Evolutionary conservation across 345 rosid genomes (phyloP).

Genomic region (Melastoma malabathricum): DNA sequence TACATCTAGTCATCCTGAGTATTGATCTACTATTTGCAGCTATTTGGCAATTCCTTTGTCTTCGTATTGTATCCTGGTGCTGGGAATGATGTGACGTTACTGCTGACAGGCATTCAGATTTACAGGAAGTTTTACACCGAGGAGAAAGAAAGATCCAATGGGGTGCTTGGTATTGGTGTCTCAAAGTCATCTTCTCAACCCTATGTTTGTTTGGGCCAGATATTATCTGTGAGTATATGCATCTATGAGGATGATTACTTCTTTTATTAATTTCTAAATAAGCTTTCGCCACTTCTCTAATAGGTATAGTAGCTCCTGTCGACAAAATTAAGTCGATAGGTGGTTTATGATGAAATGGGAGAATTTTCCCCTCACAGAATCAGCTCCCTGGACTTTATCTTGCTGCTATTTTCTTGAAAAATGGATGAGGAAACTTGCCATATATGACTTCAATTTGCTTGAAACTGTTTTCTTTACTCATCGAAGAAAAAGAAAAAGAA

Average conservation of each 20-base stretch:
- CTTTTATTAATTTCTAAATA: constrained; percentile 1
- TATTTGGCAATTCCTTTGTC: neutral
- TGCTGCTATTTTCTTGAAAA: no score
- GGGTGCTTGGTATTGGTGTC: constrained; percentile 52
- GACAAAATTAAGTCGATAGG: no score
- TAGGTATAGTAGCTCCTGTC: no score
- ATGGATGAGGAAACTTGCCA: no score
- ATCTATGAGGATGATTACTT: neutral
- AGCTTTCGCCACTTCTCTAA: neutral
- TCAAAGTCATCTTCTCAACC: constrained; percentile 43
- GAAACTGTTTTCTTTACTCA: no score
- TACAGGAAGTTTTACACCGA: constrained; percentile 57
- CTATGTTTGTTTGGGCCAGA: constrained; percentile 32
- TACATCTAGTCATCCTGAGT: neutral
- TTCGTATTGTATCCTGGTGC: neutral
- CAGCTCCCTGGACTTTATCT: no score
- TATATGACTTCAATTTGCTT: no score
- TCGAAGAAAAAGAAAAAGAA: no score
- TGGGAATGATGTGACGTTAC: neutral
- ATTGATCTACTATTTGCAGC: neutral
- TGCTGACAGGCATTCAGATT: constrained; percentile 36
- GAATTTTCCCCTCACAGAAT: no score
- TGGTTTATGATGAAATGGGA: no score
- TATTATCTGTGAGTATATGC: constrained; percentile 20
- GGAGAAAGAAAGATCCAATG: constrained; percentile 49